A percentile compares a stretch with the other conserved stretches of the same genome.
Conservation (phyloP, 1,284 basidiomycete species). For the Apiotrichum sp. region DNA sequence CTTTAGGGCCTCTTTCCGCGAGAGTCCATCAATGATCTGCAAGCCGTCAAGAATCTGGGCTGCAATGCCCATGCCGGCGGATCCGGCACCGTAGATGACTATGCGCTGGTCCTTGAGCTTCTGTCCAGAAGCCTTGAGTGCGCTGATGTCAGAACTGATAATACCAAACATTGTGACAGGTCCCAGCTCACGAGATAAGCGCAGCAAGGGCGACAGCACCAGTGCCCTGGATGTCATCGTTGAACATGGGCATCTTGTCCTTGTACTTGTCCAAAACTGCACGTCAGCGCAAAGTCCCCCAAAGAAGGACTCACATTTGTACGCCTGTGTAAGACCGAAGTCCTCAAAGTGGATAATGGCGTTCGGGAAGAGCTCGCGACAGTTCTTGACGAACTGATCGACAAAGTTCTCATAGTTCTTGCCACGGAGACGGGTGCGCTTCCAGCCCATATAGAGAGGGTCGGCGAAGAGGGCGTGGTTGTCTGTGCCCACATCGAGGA, state of each 20-base stretch:
- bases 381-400: constrained; percentile 49
- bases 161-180: too few relatives aligned
- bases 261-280: constrained; percentile 59
- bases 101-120: constrained; percentile 67
- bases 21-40: constrained; percentile 55
- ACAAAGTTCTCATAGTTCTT: constrained; percentile 48
- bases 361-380: constrained; percentile 47
- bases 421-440: constrained; percentile 47
- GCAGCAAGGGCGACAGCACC: constrained; percentile 62
- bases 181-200: constrained; percentile 43
- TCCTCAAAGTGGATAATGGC: constrained; percentile 49
- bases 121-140: constrained; percentile 61
- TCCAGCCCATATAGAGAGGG: constrained; percentile 49
- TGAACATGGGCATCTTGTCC: constrained; percentile 54
- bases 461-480: constrained; percentile 53
- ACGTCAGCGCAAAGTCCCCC: constrained; percentile 24
- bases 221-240: constrained; percentile 72
- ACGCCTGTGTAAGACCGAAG: constrained; percentile 59
- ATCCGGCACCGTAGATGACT: constrained; percentile 72
- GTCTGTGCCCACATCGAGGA: constrained; percentile 71
- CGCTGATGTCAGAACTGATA: constrained; percentile 31
- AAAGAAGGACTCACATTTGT: constrained; percentile 37
- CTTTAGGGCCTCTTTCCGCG: constrained; percentile 57
- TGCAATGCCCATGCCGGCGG: constrained; percentile 71
- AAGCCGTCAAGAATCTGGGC: constrained; percentile 65